These are phyloP conservation scores for Colletotrichum graminicola DNA, from an alignment of 2,329 filamentous ascomycete species.

Conservation along the genomic window DNA sequence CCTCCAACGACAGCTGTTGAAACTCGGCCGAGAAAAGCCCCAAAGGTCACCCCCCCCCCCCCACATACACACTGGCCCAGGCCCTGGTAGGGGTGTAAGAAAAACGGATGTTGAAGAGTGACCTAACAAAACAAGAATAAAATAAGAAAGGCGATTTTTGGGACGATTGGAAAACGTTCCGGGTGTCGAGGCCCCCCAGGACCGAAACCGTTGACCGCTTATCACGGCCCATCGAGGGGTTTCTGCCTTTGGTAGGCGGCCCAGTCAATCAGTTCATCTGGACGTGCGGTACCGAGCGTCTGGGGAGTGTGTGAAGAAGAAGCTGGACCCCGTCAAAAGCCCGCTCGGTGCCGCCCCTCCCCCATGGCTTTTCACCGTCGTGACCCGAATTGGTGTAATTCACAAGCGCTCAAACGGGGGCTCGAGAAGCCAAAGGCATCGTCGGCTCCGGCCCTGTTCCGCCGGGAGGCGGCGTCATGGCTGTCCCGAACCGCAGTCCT, in stretches of 20 bases:
- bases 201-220: no score
- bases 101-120: not conserved
- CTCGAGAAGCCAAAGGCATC: not conserved
- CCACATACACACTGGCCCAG: no score
- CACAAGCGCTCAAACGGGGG: not conserved
- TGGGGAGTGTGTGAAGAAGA: no score
- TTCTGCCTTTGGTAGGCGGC: no score
- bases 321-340: no score
- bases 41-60: not conserved
- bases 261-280: no score
- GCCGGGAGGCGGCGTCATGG: not conserved
- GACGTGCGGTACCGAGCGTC: no score
- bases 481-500: not conserved
- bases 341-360: no score
- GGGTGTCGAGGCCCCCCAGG: not conserved
- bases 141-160: not conserved
- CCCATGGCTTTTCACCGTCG: not conserved
- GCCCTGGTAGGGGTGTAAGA: not conserved
- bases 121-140: not conserved
- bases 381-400: not conserved
- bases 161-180: not conserved
- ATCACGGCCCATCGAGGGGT: no score
- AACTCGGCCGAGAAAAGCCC: not conserved
- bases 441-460: not conserved
- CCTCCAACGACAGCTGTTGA: not conserved